Conservation (phyloP, 2,329 filamentous ascomycete genomes). For the Dactylellina drechsleri region DNA sequence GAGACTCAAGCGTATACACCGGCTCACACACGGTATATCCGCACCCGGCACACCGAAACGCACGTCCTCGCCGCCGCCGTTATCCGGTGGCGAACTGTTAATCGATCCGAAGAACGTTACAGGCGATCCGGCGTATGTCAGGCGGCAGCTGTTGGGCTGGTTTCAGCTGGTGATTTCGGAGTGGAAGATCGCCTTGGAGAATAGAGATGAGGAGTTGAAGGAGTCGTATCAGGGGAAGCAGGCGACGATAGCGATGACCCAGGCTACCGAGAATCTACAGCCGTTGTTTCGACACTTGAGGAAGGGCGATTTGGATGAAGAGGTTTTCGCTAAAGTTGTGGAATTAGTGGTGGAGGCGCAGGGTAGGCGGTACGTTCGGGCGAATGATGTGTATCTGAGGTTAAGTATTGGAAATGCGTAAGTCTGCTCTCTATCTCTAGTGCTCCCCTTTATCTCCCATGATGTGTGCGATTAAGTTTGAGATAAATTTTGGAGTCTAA, state of each 20-base stretch:
- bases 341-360: constrained; percentile 94
- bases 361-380: constrained; percentile 90
- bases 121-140: constrained; percentile 76
- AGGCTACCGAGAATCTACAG: constrained; percentile 85
- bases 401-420: constrained; percentile 91
- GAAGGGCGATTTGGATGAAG: constrained; percentile 79
- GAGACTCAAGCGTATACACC: constrained; percentile 54
- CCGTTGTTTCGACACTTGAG: constrained; percentile 92
- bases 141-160: constrained; percentile 89
- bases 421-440: constrained; percentile 56
- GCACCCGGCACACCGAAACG: constrained; percentile 15
- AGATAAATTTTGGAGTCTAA: neutral
- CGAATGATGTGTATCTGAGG: constrained; percentile 92
- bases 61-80: constrained; percentile 66
- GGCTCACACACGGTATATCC: constrained; percentile 27
- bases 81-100: constrained; percentile 66
- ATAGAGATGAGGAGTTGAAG: constrained; percentile 69
- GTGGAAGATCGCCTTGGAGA: constrained; percentile 80
- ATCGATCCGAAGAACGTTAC: constrained; percentile 64
- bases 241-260: constrained; percentile 84
- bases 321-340: constrained; percentile 81
- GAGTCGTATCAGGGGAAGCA: constrained; percentile 81
- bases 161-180: constrained; percentile 95
- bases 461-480: neutral
- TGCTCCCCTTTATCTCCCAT: neutral